Evolutionary conservation across 352 stramenopile species (phyloP).

Genomic region (Phytopythium sindhum): DNA sequence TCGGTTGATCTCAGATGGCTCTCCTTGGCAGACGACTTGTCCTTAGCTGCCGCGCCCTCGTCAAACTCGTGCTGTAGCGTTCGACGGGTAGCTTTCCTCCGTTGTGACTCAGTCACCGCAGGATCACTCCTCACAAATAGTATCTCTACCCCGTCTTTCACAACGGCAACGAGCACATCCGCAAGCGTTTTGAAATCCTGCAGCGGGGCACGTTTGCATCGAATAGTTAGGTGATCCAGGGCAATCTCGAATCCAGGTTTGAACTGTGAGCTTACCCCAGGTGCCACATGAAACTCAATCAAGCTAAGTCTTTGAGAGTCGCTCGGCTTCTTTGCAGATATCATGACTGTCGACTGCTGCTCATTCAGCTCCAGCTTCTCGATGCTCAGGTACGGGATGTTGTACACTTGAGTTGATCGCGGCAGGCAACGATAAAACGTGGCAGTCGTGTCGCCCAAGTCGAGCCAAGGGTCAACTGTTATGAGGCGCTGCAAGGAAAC

Average conservation of each 20-base stretch:
- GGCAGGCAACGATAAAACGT: conserved; percentile 49
- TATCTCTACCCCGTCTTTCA: background rate
- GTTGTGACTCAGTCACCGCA: background rate
- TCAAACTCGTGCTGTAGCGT: background rate
- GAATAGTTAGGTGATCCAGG: background rate
- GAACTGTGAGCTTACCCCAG: background rate
- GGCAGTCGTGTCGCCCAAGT: conserved; percentile 39
- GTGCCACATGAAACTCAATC: background rate
- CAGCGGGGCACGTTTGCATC: background rate
- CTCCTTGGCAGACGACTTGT: background rate
- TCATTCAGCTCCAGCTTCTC: conserved; percentile 37
- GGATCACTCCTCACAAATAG: background rate
- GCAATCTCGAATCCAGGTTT: no score
- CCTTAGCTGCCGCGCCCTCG: background rate
- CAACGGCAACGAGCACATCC: background rate
- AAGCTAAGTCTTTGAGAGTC: background rate
- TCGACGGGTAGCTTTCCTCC: background rate
- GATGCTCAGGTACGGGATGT: conserved; percentile 48
- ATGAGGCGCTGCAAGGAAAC: conserved; percentile 26
- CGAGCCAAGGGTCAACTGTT: conserved; percentile 46
- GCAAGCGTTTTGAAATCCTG: background rate
- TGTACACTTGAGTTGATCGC: conserved; percentile 43
- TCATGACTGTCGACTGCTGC: background rate
- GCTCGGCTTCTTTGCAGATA: background rate
- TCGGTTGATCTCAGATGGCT: background rate